A percentile compares a stretch with the other conserved stretches of the same genome.
These are phyloP conservation scores for Myxozyma neotropica DNA, from an alignment of 805 yeast genomes.

Conservation along the genomic window DNA sequence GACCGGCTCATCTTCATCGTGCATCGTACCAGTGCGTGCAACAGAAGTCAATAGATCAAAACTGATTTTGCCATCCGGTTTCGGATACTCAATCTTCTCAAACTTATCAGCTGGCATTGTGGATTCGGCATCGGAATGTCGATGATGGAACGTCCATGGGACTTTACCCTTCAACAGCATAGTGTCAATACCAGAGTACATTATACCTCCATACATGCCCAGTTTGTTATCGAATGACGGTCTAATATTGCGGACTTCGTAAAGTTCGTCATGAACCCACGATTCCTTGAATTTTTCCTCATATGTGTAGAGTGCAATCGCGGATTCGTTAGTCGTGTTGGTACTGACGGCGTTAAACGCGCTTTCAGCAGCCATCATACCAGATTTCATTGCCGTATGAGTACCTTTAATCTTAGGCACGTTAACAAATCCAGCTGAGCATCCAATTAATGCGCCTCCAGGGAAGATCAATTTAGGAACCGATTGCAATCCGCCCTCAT, in stretches of 20 bases:
- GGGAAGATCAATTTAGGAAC: conserved; percentile 91
- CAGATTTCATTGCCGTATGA: conserved; percentile 96
- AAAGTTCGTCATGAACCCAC: conserved; percentile 84
- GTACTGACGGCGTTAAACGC: conserved; percentile 58
- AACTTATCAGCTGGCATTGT: conserved; percentile 69
- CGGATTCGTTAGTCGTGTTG: conserved; percentile 33
- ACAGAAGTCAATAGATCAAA: conserved; percentile 95
- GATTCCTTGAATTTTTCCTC: conserved; percentile 69
- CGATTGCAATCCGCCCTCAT: conserved; percentile 95
- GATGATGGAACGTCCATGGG: conserved; percentile 84
- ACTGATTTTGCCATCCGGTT: conserved; percentile 91
- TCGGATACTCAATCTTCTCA: conserved; percentile 82
- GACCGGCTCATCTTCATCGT: conserved; percentile 89
- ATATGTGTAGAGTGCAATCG: conserved; percentile 54
- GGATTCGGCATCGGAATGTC: conserved; percentile 66
- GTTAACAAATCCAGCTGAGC: conserved; percentile 94
- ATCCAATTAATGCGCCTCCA: conserved; percentile 94
- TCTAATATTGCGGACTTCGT: conserved; percentile 84
- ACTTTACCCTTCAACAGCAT: conserved; percentile 73
- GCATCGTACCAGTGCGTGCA: conserved; percentile 93
- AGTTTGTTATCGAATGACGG: conserved; percentile 82
- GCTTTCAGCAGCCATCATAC: conserved; percentile 90
- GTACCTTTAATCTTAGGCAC: conserved; percentile 98
- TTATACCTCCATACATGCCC: conserved; percentile 81
- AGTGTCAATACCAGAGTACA: conserved; percentile 82